Evolutionary conservation across 2,329 filamentous ascomycete genomes (phyloP).

Genomic region (Fusarium sp.): DNA sequence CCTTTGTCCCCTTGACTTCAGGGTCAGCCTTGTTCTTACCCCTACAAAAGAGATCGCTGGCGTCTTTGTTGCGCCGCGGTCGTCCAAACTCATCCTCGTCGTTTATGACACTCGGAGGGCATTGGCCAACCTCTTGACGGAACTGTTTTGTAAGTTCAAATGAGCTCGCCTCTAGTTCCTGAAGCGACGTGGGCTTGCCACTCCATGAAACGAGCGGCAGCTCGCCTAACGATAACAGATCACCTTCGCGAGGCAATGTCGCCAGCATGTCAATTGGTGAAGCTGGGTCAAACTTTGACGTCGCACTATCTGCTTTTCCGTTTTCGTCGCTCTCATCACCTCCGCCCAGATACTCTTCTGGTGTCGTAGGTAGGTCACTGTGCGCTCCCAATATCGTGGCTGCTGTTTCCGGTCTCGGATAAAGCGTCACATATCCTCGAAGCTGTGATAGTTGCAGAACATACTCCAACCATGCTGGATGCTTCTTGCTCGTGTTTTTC

Average conservation of each 20-base stretch:
- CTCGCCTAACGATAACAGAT: conserved; percentile 59
- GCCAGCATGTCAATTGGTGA: conserved; percentile 62
- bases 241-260: conserved; percentile 60
- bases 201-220: conserved; percentile 75
- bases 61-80: conserved; percentile 52
- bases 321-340: conserved; percentile 46
- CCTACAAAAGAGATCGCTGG: conserved; percentile 76
- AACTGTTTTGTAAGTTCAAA: conserved; percentile 70
- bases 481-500: conserved; percentile 75
- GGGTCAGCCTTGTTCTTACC: conserved; percentile 25
- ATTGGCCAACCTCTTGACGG: conserved; percentile 75
- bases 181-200: conserved; percentile 62
- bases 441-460: conserved; percentile 80
- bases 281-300: conserved; percentile 56
- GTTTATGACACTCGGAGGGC: conserved; percentile 53
- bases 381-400: conserved; percentile 78
- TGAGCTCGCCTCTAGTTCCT: conserved; percentile 60
- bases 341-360: conserved; percentile 73
- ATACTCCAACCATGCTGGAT: conserved; percentile 84
- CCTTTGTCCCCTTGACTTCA: conserved; percentile 11
- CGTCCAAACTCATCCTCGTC: conserved; percentile 37
- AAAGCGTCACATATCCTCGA: conserved; percentile 83
- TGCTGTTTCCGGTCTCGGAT: conserved; percentile 73
- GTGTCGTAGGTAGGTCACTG: conserved; percentile 77
- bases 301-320: conserved; percentile 50